These are phyloP conservation scores for Naganishia vaughanmartiniae DNA, from an alignment of 768 basidiomycete species.

Conservation along the genomic window DNA sequence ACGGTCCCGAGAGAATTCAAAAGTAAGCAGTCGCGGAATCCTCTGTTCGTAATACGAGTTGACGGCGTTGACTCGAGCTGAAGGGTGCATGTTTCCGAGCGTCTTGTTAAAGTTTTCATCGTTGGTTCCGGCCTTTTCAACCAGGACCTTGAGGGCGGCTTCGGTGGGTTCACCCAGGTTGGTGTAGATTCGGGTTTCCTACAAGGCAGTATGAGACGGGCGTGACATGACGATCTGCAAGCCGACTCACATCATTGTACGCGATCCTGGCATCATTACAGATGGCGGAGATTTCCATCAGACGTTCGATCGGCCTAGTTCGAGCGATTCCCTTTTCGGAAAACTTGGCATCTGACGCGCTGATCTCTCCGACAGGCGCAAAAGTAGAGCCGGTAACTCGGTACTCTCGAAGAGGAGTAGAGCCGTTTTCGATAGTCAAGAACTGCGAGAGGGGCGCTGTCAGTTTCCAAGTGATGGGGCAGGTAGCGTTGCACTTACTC, in stretches of 20 bases:
- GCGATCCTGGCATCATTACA: slow-evolving; percentile 93
- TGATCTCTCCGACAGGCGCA: slow-evolving; percentile 75
- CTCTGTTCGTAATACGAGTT: slow-evolving; percentile 75
- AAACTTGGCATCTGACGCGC: slow-evolving; percentile 64
- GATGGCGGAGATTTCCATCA: slow-evolving; percentile 86
- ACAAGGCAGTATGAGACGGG: slow-evolving; percentile 85
- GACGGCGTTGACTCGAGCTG: slow-evolving; percentile 73
- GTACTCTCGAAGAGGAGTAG: slow-evolving; percentile 63
- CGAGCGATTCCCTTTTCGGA: slow-evolving; percentile 58
- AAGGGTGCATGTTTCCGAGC: slow-evolving; percentile 60
- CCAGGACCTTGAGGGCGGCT: slow-evolving; percentile 90
- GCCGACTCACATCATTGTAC: slow-evolving; percentile 68
- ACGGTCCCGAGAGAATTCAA: slow-evolving; percentile 96
- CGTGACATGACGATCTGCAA: slow-evolving; percentile 86
- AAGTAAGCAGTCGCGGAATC: slow-evolving; percentile 80
- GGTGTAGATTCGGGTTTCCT: slow-evolving; percentile 77
- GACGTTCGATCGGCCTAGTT: slow-evolving; percentile 49
- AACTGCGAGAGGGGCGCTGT: slow-evolving; percentile 58
- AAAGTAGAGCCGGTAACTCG: slow-evolving; percentile 88
- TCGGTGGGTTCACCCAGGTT: slow-evolving; percentile 97
- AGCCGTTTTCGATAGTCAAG: slow-evolving; percentile 64
- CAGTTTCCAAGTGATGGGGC: not conserved
- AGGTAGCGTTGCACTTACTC: slow-evolving; percentile 56
- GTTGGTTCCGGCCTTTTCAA: slow-evolving; percentile 83
- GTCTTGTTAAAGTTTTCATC: slow-evolving; percentile 57